Conservation (phyloP, 495 filamentous ascomycete species). For the Penicillium odoratum region DNA sequence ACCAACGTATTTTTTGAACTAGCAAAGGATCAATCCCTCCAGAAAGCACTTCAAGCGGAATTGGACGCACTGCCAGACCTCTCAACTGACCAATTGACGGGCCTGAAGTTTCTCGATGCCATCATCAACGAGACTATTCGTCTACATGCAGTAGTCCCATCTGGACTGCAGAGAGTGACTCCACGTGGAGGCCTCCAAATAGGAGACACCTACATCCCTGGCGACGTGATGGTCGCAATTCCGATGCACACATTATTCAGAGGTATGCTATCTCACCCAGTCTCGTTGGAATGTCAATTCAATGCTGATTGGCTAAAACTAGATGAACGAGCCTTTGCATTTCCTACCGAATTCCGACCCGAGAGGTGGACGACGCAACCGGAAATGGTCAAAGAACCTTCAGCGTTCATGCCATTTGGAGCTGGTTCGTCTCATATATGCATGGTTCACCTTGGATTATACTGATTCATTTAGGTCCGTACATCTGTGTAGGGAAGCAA, state of each 20-base stretch:
- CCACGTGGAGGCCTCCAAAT: conserved; percentile 24
- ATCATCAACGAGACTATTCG: conserved; percentile 48
- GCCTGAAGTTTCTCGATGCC: conserved; percentile 36
- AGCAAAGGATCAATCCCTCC: conserved; percentile 15
- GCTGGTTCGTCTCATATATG: not conserved
- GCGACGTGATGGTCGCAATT: conserved; percentile 27
- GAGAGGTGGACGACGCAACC: conserved; percentile 44
- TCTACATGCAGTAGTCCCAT: conserved; percentile 16
- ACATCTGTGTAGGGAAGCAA: conserved; percentile 51
- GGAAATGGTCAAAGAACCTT: conserved; percentile 33
- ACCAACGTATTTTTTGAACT: conserved; percentile 38
- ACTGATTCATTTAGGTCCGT: conserved; percentile 29
- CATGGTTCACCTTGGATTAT: no score
- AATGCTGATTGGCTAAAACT: not conserved
- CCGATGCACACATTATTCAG: conserved; percentile 32
- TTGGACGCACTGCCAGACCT: conserved; percentile 21
- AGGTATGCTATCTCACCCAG: conserved; percentile 11
- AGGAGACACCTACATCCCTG: conserved; percentile 30
- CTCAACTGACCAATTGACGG: conserved; percentile 5
- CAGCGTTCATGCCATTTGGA: conserved; percentile 36
- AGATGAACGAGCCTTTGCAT: conserved; percentile 31
- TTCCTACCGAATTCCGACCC: conserved; percentile 40
- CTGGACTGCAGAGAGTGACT: conserved; percentile 21
- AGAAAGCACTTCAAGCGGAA: conserved; percentile 22
- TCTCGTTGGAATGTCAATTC: not conserved